Percentiles rank a stretch among this genome's conserved stretches.
phyloP scores from a whole-genome alignment of 768 basidiomycete genomes.

The Suillus luteus region DNA sequence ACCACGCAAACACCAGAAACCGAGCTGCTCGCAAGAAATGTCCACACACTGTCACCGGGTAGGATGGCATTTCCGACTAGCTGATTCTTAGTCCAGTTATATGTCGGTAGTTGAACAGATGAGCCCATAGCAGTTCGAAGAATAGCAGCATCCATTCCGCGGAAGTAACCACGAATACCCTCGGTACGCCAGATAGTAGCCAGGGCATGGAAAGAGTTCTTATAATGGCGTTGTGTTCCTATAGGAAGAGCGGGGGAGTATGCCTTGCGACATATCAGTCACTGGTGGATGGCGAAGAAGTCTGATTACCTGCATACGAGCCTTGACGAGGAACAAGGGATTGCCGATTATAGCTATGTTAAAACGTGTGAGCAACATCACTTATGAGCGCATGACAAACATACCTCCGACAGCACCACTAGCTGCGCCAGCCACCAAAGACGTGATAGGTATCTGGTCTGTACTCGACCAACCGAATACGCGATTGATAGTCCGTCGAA shows the following conservation, averaged over 20 bases:
- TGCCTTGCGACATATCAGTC: slow-evolving; percentile 51
- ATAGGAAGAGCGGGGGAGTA: slow-evolving; percentile 95
- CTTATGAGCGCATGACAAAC: slow-evolving; percentile 19
- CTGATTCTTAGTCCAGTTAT: slow-evolving; percentile 88
- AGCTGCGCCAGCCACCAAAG: slow-evolving; percentile 82
- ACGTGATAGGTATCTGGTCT: slow-evolving; percentile 73
- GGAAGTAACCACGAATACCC: slow-evolving; percentile 74
- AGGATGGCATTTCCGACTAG: slow-evolving; percentile 69
- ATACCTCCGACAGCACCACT: slow-evolving; percentile 91
- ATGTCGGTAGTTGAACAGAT: slow-evolving; percentile 93
- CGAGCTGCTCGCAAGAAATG: slow-evolving; percentile 84
- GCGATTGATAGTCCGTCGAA: slow-evolving; percentile 71
- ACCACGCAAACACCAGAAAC: slow-evolving; percentile 93
- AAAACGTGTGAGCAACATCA: background rate
- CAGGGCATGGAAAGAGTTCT: slow-evolving; percentile 79
- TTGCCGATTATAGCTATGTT: slow-evolving; percentile 73
- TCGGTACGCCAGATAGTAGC: slow-evolving; percentile 78
- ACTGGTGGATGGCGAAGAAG: background rate
- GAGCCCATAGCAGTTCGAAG: slow-evolving; percentile 94
- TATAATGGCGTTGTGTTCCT: slow-evolving; percentile 93
- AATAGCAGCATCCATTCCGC: slow-evolving; percentile 93
- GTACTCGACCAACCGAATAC: slow-evolving; percentile 61
- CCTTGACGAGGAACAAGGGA: slow-evolving; percentile 94
- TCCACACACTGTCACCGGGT: slow-evolving; percentile 78
- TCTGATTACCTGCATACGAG: slow-evolving; percentile 83